Base-by-base conservation (phyloP, 495 filamentous ascomycete genomes). In the Diplogelasinospora grovesii region DNA sequence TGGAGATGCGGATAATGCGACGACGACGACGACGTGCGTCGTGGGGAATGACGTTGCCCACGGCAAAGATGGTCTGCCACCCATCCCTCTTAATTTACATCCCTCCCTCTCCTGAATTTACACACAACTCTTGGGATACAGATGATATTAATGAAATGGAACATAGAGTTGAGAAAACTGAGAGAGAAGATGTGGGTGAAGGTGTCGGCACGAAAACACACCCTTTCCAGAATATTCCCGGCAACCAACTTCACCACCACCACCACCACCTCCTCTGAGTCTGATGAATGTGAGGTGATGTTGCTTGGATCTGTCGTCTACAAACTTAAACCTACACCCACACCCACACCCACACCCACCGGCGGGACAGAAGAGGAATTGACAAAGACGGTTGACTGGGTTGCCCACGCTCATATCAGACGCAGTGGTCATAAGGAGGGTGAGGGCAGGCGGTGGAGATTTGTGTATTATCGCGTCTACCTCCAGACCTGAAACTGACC, bases 161-260 rank as follows among this genome's bases (percentile, higher is more conserved):
- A 22, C 14, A 20, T n/a, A 59, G 57, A 56, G 13, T 53, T 60
- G 25, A 36, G 35, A 8, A 39, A 37, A 13, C 23, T 61, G 6
- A 28, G 53, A 21, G 23, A 5, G 2, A 29, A 32, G 3, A 59
- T 61, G 55, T 61, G 60, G 55, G 40, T 54, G 4, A 37, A 31
- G 4, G 57, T 63, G 7, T 36, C 42, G 33, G 27, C 33, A 26
- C 49, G 66, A 24, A 53, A 33, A 25, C 65, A 70, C 38, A 34
- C 13, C 19, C 38, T 56, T 16, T 39, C 27, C 6, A 63, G 55
- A 43, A 53, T 63, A n/a, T 65, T 61, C 36, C 57, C 59, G 31
- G 60, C 41, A 4, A n/a, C 30, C 11, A n/a, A n/a, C n/a, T n/a
- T n/a, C n/a, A n/a, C n/a, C n/a, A n/a, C n/a, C n/a, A n/a, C n/a